phyloP scores from a whole-genome alignment of 2,329 filamentous ascomycete species.

The Xylaria sp. region DNA sequence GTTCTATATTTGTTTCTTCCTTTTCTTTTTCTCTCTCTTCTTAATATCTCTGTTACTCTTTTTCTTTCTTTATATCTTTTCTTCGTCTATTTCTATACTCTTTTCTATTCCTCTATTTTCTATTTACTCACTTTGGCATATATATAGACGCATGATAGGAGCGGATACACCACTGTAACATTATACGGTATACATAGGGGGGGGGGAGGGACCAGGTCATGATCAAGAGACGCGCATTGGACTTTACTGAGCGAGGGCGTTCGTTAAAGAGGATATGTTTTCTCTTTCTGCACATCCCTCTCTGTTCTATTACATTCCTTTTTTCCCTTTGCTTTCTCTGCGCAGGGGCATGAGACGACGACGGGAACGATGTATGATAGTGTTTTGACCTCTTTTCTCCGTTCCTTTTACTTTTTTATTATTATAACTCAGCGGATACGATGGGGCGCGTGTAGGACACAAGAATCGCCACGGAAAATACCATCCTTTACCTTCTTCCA shows the following conservation, averaged over 20 bases:
- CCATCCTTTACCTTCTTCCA: constrained; percentile 30
- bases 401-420: constrained; percentile 1
- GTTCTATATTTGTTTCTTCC: constrained; percentile 27
- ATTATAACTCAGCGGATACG: neutral
- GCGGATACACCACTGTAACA: constrained; percentile 42
- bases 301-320: constrained; percentile 13
- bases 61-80: constrained; percentile 45
- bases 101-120: neutral
- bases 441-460: constrained; percentile 21
- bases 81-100: constrained; percentile 43
- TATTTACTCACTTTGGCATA: constrained; percentile 7
- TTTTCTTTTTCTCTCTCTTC: constrained; percentile 22
- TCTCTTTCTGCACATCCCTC: constrained; percentile 20
- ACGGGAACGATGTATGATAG: constrained; percentile 40
- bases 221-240: constrained; percentile 39
- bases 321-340: constrained; percentile 29
- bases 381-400: constrained; percentile 4
- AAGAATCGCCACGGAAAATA: constrained; percentile 6
- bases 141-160: constrained; percentile 36
- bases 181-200: constrained; percentile 34
- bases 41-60: constrained; percentile 26
- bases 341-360: constrained; percentile 28
- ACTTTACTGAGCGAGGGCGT: constrained; percentile 37
- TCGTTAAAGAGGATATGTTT: constrained; percentile 31
- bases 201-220: constrained; percentile 24